Conservation (phyloP, 73 alveolate species). For the Stentor roeselii region DNA sequence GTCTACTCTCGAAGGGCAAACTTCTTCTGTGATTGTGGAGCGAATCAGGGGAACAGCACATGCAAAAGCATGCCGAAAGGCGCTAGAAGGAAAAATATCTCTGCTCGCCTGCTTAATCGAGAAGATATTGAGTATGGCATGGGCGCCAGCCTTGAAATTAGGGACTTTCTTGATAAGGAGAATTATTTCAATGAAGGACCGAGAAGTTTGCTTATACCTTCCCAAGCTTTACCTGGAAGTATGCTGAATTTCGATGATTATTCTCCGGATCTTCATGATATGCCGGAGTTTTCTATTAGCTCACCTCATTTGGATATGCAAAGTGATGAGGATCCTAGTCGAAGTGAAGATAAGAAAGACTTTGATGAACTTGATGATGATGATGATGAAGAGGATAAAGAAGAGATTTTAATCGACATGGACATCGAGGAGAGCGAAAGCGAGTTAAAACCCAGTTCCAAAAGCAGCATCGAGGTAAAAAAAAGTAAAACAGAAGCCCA, state of each 20-base stretch:
- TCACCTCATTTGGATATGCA: constrained; percentile 1
- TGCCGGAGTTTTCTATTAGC: neutral
- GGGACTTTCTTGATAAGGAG: neutral
- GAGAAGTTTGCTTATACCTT: neutral
- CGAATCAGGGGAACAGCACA: constrained; percentile 32
- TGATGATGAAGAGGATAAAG: neutral
- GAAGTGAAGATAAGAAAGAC: constrained; percentile 15
- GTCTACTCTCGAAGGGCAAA: constrained; percentile 45
- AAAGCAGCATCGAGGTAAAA: neutral
- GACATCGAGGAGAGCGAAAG: constrained; percentile 19
- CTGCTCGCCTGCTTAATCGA: neutral
- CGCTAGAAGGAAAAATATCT: neutral
- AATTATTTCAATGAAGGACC: neutral
- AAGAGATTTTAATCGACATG: neutral
- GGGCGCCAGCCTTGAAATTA: neutral
- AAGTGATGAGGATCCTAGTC: neutral
- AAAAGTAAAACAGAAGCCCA: neutral
- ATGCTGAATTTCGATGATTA: neutral
- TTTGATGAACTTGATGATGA: constrained; percentile 6
- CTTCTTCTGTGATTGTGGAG: constrained; percentile 65
- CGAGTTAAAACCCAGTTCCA: neutral
- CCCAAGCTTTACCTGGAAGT: neutral
- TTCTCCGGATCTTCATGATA: neutral
- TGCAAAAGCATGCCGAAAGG: constrained; percentile 39
- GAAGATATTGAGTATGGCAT: constrained; percentile 3